These are phyloP conservation scores for Artemisia argyi DNA, from an alignment of 129 eudicot species.

Conservation along the genomic window DNA sequence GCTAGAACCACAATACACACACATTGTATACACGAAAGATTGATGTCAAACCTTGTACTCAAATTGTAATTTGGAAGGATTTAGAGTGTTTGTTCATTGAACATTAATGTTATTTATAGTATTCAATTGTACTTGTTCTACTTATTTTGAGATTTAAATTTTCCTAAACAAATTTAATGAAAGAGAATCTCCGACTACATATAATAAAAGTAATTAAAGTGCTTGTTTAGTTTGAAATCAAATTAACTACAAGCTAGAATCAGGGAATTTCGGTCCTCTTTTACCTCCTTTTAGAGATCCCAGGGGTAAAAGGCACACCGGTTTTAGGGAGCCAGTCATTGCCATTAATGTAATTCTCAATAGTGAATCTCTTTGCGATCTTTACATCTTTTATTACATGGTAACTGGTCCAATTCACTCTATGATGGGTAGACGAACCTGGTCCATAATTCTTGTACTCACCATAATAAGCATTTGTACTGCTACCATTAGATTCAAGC, in stretches of 20 bases:
- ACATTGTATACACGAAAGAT: too few species aligned
- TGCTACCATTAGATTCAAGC: slow-evolving; percentile 9
- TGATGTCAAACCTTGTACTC: too few species aligned
- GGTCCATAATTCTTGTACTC: slow-evolving; percentile 48
- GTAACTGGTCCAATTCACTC: slow-evolving; percentile 42
- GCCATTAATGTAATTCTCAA: slow-evolving; percentile 30
- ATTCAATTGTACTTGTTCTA: too few species aligned
- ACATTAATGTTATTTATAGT: too few species aligned
- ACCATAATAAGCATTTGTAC: slow-evolving; percentile 26
- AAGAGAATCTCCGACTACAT: too few species aligned
- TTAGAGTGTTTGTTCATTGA: too few species aligned
- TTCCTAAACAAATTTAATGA: too few species aligned
- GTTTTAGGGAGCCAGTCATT: slow-evolving; percentile 41
- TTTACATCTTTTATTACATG: slow-evolving; percentile 8
- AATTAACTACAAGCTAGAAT: not conserved
- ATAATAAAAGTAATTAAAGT: too few species aligned
- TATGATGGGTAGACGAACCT: slow-evolving; percentile 34
- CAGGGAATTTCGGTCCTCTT: not conserved
- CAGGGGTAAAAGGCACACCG: slow-evolving; percentile 37
- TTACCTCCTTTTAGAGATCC: not conserved
- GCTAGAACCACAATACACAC: too few species aligned
- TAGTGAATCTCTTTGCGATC: slow-evolving; percentile 20
- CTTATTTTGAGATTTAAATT: too few species aligned
- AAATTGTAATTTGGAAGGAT: too few species aligned
- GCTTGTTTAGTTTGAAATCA: too few species aligned